Evolutionary conservation across 805 yeast genomes (phyloP).

Genomic region (Teunomyces barrocoloradensis): DNA sequence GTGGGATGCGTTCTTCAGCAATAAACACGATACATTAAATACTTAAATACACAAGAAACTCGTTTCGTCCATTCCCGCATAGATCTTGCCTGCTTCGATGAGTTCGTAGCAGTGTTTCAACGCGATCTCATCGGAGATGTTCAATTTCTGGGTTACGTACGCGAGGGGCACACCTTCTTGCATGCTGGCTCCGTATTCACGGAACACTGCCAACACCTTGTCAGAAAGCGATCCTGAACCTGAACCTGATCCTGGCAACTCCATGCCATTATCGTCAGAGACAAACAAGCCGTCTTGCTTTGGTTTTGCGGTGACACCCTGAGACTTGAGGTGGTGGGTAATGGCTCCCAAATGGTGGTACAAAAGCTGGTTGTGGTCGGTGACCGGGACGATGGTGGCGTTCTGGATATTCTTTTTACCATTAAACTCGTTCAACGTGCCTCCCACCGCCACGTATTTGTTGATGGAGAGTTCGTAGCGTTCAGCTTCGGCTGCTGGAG

Average conservation of each 20-base stretch:
- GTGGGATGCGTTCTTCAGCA: constrained; percentile 59
- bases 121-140: constrained; percentile 48
- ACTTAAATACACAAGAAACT: constrained; percentile 10
- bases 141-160: constrained; percentile 56
- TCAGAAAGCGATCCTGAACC: constrained; percentile 31
- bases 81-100: constrained; percentile 66
- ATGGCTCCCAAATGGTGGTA: constrained; percentile 69
- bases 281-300: constrained; percentile 30
- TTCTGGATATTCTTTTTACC: constrained; percentile 64
- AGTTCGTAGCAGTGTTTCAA: constrained; percentile 50
- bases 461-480: constrained; percentile 42
- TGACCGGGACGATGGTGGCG: constrained; percentile 55
- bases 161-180: constrained; percentile 74
- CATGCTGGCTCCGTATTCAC: constrained; percentile 54
- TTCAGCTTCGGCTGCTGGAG: constrained; percentile 29
- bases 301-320: constrained; percentile 38
- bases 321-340: constrained; percentile 49
- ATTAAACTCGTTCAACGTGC: constrained; percentile 52
- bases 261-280: constrained; percentile 13
- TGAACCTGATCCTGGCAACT: constrained; percentile 8
- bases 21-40: neutral
- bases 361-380: constrained; percentile 64
- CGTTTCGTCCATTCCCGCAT: constrained; percentile 65
- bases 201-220: constrained; percentile 46
- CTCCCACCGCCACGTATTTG: constrained; percentile 57